Evolutionary conservation across 2,329 filamentous ascomycete species (phyloP).

Genomic region (Aspergillus sp.): DNA sequence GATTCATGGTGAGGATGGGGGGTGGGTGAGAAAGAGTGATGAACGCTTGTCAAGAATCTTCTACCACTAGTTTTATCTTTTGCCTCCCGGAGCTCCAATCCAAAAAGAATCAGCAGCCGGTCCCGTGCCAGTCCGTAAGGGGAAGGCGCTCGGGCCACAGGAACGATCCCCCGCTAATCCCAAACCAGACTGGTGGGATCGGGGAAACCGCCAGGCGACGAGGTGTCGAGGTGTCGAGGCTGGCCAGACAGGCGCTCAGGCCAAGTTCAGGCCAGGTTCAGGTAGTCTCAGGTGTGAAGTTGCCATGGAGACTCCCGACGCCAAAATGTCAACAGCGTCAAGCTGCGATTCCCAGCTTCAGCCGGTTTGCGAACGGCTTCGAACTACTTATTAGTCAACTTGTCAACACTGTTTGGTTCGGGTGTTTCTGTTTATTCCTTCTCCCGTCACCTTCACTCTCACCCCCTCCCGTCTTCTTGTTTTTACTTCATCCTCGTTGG

Average conservation of each 20-base stretch:
- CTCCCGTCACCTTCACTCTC: conserved; percentile 13
- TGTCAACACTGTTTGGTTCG: neutral
- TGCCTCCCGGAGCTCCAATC: neutral
- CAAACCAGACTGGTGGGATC: conserved; percentile 18
- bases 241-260: neutral
- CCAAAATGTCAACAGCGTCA: conserved; percentile 31
- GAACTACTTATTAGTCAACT: neutral
- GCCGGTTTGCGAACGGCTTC: neutral
- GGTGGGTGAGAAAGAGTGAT: conserved; percentile 1
- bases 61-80: neutral
- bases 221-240: conserved; percentile 9
- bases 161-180: conserved; percentile 16
- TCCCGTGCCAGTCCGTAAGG: conserved; percentile 3
- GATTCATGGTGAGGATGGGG: conserved; percentile 18
- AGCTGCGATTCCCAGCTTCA: neutral
- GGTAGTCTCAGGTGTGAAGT: conserved; percentile 15
- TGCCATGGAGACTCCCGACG: conserved; percentile 38
- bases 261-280: neutral
- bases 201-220: conserved; percentile 13
- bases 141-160: conserved; percentile 16
- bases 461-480: conserved; percentile 17
- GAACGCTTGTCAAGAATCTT: conserved; percentile 1
- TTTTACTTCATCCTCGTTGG: conserved; percentile 18
- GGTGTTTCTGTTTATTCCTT: conserved; percentile 2
- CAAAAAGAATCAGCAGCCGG: conserved; percentile 12